These are phyloP conservation scores for Aspergillus cristatus DNA, from an alignment of 495 filamentous ascomycete genomes.

Conservation along the genomic window DNA sequence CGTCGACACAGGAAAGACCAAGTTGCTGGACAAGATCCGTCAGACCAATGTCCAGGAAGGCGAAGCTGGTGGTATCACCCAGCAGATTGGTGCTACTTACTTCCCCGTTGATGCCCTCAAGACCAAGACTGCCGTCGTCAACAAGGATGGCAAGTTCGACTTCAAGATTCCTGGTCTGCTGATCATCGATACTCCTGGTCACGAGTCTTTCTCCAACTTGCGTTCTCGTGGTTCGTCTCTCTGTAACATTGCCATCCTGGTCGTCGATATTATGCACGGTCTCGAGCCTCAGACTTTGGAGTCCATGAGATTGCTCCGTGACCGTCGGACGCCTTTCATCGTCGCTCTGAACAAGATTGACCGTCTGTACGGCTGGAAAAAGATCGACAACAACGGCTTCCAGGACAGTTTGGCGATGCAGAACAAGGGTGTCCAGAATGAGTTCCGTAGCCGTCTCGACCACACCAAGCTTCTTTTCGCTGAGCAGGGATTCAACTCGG, in stretches of 20 bases:
- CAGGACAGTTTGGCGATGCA: slow-evolving; percentile 82
- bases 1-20: slow-evolving; percentile 99
- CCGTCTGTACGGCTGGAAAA: slow-evolving; percentile 97
- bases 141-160: slow-evolving; percentile 80
- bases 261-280: slow-evolving; percentile 99
- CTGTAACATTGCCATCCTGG: slow-evolving; percentile 98
- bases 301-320: slow-evolving; percentile 88
- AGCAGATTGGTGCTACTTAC: slow-evolving; percentile 99
- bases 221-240: slow-evolving; percentile 93
- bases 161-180: slow-evolving; percentile 97
- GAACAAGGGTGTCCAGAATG: slow-evolving; percentile 87
- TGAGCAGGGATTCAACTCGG: slow-evolving; percentile 96
- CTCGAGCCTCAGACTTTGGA: slow-evolving; percentile 96
- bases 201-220: slow-evolving; percentile 99
- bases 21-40: slow-evolving; percentile 95
- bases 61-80: slow-evolving; percentile 98
- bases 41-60: slow-evolving; percentile 99
- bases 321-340: slow-evolving; percentile 95
- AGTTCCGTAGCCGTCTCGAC: slow-evolving; percentile 85
- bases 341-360: slow-evolving; percentile 99
- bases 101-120: slow-evolving; percentile 92
- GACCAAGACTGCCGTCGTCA: slow-evolving; percentile 88
- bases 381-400: slow-evolving; percentile 97
- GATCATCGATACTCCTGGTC: slow-evolving; percentile 97
- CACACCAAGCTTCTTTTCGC: slow-evolving; percentile 88